Conservation (phyloP, 257 asterid genomes). For the Solanum clarkiae region DNA sequence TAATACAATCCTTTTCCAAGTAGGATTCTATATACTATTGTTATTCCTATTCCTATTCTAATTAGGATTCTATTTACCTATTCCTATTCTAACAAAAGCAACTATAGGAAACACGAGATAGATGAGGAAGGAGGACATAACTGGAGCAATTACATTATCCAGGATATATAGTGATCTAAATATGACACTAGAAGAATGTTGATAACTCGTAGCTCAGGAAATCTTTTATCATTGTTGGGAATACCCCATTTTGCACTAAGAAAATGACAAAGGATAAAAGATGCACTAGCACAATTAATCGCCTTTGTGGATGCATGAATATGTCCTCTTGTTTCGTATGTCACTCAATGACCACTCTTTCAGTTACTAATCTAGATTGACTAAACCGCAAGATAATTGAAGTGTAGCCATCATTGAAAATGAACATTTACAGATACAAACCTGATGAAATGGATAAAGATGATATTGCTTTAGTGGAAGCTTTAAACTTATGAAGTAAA, state of each 20-base stretch:
- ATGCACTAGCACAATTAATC: not conserved
- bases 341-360: not conserved
- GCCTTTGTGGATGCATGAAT: not conserved
- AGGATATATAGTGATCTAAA: not conserved
- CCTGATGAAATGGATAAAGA: slow-evolving; percentile 82
- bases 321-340: not conserved
- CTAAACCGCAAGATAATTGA: not conserved
- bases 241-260: not conserved
- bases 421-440: not conserved
- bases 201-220: not conserved
- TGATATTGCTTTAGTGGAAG: slow-evolving; percentile 62
- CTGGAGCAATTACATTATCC: not conserved
- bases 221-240: not conserved
- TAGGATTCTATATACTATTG: no score
- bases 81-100: no score
- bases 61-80: no score
- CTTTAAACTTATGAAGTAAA: slow-evolving; percentile 51
- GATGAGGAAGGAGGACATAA: not conserved
- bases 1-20: no score
- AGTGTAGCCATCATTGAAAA: not conserved
- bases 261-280: not conserved
- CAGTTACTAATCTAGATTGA: not conserved
- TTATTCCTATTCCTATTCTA: no score
- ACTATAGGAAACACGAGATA: not conserved
- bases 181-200: not conserved